Conservation (phyloP, 495 filamentous ascomycete genomes). For the Aspergillus steynii region DNA sequence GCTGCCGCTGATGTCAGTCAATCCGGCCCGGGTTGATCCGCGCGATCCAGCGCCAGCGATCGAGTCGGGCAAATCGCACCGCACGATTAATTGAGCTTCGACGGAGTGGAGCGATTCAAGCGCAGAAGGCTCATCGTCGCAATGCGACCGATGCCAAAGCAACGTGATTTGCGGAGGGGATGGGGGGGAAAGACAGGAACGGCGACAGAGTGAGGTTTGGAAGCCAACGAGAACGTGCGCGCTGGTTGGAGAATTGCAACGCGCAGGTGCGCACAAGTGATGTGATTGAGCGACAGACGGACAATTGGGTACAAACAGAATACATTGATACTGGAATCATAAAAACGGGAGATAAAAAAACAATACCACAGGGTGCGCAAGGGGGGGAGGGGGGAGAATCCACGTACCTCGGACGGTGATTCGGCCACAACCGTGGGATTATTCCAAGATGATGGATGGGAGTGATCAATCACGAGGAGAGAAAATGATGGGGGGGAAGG, state of each 20-base stretch:
- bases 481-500: constrained; percentile 21
- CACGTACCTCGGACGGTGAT: constrained; percentile 30
- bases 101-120: not conserved
- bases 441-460: constrained; percentile 9
- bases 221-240: constrained; percentile 5
- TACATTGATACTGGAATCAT: constrained; percentile 19
- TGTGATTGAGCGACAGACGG: constrained; percentile 18
- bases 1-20: constrained; percentile 38
- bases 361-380: constrained; percentile 4
- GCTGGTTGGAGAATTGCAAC: constrained; percentile 10
- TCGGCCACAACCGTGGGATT: constrained; percentile 29
- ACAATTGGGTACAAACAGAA: constrained; percentile 13
- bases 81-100: not conserved
- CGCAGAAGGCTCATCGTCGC: not conserved
- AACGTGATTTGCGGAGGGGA: constrained; percentile 22
- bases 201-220: constrained; percentile 11
- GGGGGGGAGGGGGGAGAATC: constrained; percentile 11
- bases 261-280: constrained; percentile 12
- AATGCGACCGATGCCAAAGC: constrained; percentile 13
- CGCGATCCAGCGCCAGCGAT: constrained; percentile 10
- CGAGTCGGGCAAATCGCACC: not conserved
- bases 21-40: constrained; percentile 29
- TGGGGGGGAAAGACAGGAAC: not conserved
- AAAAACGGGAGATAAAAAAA: constrained; percentile 14
- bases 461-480: constrained; percentile 29